Percentiles rank a stretch among this genome's conserved stretches.
Conservation (phyloP, 2,329 filamentous ascomycete species). For the Fusarium heterosporum region DNA sequence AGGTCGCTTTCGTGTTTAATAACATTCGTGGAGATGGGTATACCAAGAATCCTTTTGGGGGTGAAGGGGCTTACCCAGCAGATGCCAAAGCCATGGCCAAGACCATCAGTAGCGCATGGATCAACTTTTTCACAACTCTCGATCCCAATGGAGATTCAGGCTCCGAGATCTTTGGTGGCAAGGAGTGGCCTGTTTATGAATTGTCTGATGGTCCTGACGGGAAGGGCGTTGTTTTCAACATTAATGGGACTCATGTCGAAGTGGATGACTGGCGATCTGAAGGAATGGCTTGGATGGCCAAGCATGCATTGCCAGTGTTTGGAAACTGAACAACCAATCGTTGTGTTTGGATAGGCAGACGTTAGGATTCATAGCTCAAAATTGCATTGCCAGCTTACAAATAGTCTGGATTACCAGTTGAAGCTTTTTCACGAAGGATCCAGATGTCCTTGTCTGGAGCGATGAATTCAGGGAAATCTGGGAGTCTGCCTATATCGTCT, state of each 20-base stretch:
- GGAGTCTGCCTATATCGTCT: slow-evolving; percentile 16
- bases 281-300: slow-evolving; percentile 48
- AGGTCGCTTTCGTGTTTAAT: slow-evolving; percentile 58
- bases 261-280: slow-evolving; percentile 47
- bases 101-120: slow-evolving; percentile 49
- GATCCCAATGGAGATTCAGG: slow-evolving; percentile 45
- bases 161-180: background rate
- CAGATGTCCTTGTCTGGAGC: slow-evolving; percentile 20
- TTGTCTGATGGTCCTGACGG: slow-evolving; percentile 30
- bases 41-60: slow-evolving; percentile 48
- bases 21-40: slow-evolving; percentile 51
- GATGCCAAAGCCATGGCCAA: slow-evolving; percentile 45
- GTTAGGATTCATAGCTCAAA: background rate
- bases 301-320: slow-evolving; percentile 46
- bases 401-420: background rate
- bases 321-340: slow-evolving; percentile 34
- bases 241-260: slow-evolving; percentile 45
- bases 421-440: slow-evolving; percentile 26
- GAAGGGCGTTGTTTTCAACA: slow-evolving; percentile 47
- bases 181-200: slow-evolving; percentile 47
- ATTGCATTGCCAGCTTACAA: background rate
- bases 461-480: slow-evolving; percentile 16
- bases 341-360: background rate
- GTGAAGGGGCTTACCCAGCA: slow-evolving; percentile 44
- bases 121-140: slow-evolving; percentile 46